Evolutionary conservation across 805 yeast species (phyloP).

Genomic region (Metschnikowia anglica): DNA sequence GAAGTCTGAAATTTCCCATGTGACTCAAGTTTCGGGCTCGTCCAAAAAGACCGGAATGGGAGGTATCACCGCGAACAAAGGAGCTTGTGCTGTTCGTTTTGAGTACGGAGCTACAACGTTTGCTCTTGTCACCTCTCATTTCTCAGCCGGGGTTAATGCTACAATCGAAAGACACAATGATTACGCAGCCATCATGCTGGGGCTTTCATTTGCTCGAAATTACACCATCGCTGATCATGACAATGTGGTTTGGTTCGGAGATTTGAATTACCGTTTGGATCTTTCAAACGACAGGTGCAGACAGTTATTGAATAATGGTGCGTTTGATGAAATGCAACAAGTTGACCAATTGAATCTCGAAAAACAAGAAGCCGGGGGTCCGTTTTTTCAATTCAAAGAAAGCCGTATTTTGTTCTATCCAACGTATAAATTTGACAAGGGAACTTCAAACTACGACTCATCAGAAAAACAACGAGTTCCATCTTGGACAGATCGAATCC

Average conservation of each 20-base stretch:
- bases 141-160: conserved; percentile 89
- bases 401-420: conserved; percentile 76
- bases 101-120: conserved; percentile 72
- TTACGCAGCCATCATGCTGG: conserved; percentile 69
- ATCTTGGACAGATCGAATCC: conserved; percentile 92
- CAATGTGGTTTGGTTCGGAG: conserved; percentile 91
- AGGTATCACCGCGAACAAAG: conserved; percentile 96
- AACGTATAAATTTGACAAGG: conserved; percentile 89
- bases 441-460: conserved; percentile 76
- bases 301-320: conserved; percentile 44
- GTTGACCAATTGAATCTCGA: conserved; percentile 79
- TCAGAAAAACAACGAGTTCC: conserved; percentile 93
- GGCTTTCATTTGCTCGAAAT: conserved; percentile 77
- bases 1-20: conserved; percentile 35
- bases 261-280: conserved; percentile 79
- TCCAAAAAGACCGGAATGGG: conserved; percentile 93
- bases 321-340: conserved; percentile 52
- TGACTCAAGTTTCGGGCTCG: conserved; percentile 91
- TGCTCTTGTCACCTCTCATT: conserved; percentile 84
- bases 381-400: conserved; percentile 76
- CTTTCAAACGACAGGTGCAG: conserved; percentile 75
- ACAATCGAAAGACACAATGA: conserved; percentile 84
- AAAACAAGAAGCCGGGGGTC: conserved; percentile 54
- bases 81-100: conserved; percentile 91
- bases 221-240: conserved; percentile 79